Base-by-base conservation (phyloP, 179 eudicot species). In the Beta corolliflora region DNA sequence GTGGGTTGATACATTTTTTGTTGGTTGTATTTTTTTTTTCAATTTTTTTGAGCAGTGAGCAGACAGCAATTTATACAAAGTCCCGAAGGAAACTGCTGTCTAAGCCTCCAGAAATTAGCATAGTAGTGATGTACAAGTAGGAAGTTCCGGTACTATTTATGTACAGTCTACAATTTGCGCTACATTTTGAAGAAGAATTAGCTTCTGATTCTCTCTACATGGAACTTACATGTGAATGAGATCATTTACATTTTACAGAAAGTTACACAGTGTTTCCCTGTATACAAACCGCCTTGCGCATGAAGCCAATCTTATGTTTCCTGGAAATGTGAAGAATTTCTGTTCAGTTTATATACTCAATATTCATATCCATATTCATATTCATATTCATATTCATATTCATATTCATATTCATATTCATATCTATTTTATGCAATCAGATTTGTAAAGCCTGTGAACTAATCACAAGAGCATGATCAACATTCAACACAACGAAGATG, bases 261-360 rank as follows among this genome's bases (percentile, higher is more conserved):
- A 36, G 25, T 16, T 23, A 69, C 53, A 65, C n/a, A 60, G 12
- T 63, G 10, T 41, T 13, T 45, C 67, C 59, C 10, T 19, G 67
- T 12, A 16, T 18, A 48, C 7, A 12, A 36, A 74, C 36, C 7
- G 21, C 44, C 31, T 55, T 2, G 60, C 69, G 9, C 65, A 41
- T 46, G 5, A 68, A 55, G 67, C 75, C 75, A 10, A 9, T 66
- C 73, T 64, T 46, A 81, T 66, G 66, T 68, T 41, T 75, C 83
- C 83, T 75, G 74, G 8, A 75, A 52, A 21, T 14, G 15, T n/a
- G 45, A 36, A 75, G 56, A 63, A 53, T 18, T 44, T 44, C 7
- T 25, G 31, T 11, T 81, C 69, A 81, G 68, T 46, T 19, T 55
- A 73, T 8, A 61, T 54, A 41, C n/a, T 53, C 56, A 36, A n/a